Percentiles rank a stretch among this genome's conserved stretches.
phyloP scores from a whole-genome alignment of 345 rosid genomes.

The Pistacia integerrima region DNA sequence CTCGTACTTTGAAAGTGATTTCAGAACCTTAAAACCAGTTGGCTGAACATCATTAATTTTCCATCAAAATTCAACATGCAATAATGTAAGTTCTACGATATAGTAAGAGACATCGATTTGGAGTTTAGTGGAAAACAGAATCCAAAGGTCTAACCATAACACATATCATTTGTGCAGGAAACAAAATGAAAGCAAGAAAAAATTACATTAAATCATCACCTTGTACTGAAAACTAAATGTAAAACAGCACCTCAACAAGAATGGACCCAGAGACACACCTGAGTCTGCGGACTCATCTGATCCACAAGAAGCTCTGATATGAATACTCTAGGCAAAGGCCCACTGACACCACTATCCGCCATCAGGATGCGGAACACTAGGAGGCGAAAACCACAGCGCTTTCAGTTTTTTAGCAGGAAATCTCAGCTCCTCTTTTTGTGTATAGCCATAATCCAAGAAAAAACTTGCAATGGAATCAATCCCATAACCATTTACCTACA shows the following conservation, averaged over 20 bases:
- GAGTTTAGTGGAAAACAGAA: background rate
- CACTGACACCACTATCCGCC: constrained; percentile 59
- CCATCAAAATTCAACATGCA: background rate
- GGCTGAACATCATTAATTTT: background rate
- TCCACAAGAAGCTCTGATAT: constrained; percentile 93
- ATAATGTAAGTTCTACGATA: constrained; percentile 3
- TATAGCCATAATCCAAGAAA: constrained; percentile 84
- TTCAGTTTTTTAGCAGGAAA: constrained; percentile 90
- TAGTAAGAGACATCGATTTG: background rate
- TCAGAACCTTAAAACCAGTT: background rate
- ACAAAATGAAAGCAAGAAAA: background rate
- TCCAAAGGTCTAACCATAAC: background rate
- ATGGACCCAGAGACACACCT: constrained; percentile 39
- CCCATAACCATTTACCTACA: constrained; percentile 75
- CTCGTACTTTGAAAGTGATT: background rate
- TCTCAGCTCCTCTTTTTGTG: constrained; percentile 67
- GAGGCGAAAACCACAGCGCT: constrained; percentile 97
- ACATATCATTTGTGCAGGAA: background rate
- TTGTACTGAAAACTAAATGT: background rate
- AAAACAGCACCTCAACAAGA: background rate
- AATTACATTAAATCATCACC: constrained; percentile 3
- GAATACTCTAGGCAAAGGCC: constrained; percentile 85
- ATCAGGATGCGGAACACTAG: constrained; percentile 34
- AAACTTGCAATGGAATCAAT: constrained; percentile 75
- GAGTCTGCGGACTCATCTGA: constrained; percentile 71